A percentile compares a stretch with the other conserved stretches of the same genome.
Conservation (phyloP, 441 rosid species). For the Euphorbia celastroides region DNA sequence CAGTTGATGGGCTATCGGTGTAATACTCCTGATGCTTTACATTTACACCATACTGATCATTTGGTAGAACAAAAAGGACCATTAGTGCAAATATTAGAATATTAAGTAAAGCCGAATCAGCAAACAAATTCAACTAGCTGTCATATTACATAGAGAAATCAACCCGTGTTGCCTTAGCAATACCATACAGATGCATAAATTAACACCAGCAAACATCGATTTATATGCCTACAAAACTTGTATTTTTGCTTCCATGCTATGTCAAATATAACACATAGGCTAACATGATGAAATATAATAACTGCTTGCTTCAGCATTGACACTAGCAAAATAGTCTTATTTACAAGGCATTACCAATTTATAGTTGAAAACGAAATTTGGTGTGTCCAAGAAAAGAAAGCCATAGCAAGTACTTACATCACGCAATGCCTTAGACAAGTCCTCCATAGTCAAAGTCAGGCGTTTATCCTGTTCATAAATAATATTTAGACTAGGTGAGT, state of each 20-base stretch:
- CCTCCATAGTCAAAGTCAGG: slow-evolving; percentile 82
- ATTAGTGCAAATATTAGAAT: neutral
- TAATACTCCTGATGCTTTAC: slow-evolving; percentile 92
- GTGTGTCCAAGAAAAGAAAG: slow-evolving; percentile 7
- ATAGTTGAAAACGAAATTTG: neutral
- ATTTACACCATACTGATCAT: slow-evolving; percentile 71
- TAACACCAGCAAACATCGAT: neutral
- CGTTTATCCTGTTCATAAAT: slow-evolving; percentile 70
- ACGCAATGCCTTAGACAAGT: slow-evolving; percentile 74
- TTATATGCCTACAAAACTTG: neutral
- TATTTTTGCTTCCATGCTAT: neutral
- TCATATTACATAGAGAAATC: neutral
- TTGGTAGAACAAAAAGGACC: slow-evolving; percentile 4
- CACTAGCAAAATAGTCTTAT: too few relatives aligned
- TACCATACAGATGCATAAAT: neutral
- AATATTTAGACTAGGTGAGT: slow-evolving; percentile 8
- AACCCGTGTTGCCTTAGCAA: neutral
- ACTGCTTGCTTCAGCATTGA: too few relatives aligned
- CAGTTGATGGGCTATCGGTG: slow-evolving; percentile 87
- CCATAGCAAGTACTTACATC: slow-evolving; percentile 44
- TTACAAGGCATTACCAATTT: neutral
- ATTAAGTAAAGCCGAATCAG: neutral
- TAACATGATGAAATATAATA: neutral
- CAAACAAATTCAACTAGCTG: neutral
- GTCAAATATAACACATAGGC: neutral